Percentiles rank a stretch among this genome's conserved stretches.
Conservation (phyloP, 2,329 filamentous ascomycete species). For the Elsinoe necatrix region DNA sequence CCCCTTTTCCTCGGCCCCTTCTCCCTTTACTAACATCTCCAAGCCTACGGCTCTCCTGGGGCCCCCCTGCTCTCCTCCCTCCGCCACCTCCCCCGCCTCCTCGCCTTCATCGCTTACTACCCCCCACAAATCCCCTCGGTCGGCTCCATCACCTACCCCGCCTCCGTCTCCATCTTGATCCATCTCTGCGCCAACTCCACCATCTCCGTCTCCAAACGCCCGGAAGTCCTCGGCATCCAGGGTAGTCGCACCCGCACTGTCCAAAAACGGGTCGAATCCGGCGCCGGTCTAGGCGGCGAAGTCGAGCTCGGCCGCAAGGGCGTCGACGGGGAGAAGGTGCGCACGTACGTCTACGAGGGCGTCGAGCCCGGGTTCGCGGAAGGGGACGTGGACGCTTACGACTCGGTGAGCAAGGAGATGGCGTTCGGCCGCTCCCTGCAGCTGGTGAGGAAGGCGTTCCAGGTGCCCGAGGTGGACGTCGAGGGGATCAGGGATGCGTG, state of each 20-base stretch:
- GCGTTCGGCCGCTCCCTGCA: slow-evolving; percentile 61
- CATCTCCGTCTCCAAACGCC: slow-evolving; percentile 42
- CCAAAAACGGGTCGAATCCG: slow-evolving; percentile 42
- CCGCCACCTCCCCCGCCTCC: slow-evolving; percentile 40
- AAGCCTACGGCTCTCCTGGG: slow-evolving; percentile 57
- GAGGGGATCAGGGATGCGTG: slow-evolving; percentile 37
- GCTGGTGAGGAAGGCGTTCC: slow-evolving; percentile 53
- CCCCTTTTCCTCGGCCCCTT: not conserved
- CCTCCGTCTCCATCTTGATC: slow-evolving; percentile 43
- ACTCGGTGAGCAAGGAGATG: slow-evolving; percentile 54
- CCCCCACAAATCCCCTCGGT: slow-evolving; percentile 49
- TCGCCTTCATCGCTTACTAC: slow-evolving; percentile 56
- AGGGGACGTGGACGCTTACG: slow-evolving; percentile 58
- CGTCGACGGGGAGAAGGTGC: slow-evolving; percentile 9
- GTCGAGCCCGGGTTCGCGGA: slow-evolving; percentile 62
- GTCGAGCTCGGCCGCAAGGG: slow-evolving; percentile 36
- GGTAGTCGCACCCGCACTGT: slow-evolving; percentile 40
- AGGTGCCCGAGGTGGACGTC: slow-evolving; percentile 36
- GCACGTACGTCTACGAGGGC: slow-evolving; percentile 47
- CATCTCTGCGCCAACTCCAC: slow-evolving; percentile 45
- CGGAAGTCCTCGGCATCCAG: slow-evolving; percentile 46
- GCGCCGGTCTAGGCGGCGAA: slow-evolving; percentile 43
- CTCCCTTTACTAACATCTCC: not conserved
- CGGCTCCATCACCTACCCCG: slow-evolving; percentile 36
- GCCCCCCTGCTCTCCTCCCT: slow-evolving; percentile 40